Evolutionary conservation across 83 land plant genomes (phyloP).

Genomic region (Picea engelmannii): DNA sequence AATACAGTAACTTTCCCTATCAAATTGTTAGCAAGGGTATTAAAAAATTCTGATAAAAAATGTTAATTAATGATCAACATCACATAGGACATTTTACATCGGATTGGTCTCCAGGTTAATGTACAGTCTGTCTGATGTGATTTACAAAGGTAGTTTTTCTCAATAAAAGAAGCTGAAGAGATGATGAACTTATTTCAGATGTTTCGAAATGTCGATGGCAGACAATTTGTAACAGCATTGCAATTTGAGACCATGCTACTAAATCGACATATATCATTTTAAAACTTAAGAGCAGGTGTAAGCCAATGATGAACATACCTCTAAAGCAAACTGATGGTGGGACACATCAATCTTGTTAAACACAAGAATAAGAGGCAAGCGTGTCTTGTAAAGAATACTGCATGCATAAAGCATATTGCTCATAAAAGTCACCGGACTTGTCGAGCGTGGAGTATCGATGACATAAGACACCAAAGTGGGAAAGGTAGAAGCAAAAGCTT

Average conservation of each 20-base stretch:
- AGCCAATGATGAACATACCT: conserved; percentile 53
- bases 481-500: conserved; percentile 98
- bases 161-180: not conserved
- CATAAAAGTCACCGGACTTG: conserved; percentile 93
- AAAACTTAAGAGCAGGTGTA: not conserved
- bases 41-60: not conserved
- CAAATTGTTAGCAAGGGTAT: conserved; percentile 1
- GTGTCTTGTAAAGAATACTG: conserved; percentile 92
- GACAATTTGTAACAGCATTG: not conserved
- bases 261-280: not conserved
- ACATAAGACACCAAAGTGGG: conserved; percentile 93
- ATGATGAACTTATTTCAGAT: not conserved
- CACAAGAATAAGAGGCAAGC: conserved; percentile 77
- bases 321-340: conserved; percentile 92
- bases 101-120: not conserved
- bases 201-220: not conserved
- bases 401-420: conserved; percentile 99
- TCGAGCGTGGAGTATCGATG: conserved; percentile 96
- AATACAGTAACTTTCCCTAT: not conserved
- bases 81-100: not conserved
- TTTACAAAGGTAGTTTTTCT: not conserved
- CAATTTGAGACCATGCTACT: not conserved
- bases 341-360: conserved; percentile 98
- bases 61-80: not conserved
- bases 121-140: not conserved